Evolutionary conservation across 2,329 filamentous ascomycete genomes (phyloP).

Genomic region (Ophiostoma fasciatum): DNA sequence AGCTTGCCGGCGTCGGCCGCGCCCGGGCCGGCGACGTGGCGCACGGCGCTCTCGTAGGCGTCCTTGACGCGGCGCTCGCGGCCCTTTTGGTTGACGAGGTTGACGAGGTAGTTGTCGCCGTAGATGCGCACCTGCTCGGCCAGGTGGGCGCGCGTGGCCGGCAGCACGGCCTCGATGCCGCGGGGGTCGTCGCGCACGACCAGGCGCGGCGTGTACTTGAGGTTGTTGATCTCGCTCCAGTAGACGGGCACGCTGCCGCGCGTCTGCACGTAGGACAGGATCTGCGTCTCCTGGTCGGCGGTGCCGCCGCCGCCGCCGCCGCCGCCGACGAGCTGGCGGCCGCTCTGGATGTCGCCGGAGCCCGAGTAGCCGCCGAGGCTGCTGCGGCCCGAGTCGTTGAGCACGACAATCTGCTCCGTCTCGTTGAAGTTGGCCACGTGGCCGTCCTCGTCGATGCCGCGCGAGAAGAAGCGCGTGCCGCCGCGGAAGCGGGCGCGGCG

Average conservation of each 20-base stretch:
- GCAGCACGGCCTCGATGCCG: conserved; percentile 62
- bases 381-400: conserved; percentile 63
- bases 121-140: conserved; percentile 86
- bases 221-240: conserved; percentile 90
- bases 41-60: conserved; percentile 83
- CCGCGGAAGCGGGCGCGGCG: conserved; percentile 76
- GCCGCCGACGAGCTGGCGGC: conserved; percentile 39
- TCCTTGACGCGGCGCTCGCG: conserved; percentile 80
- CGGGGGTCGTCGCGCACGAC: conserved; percentile 78
- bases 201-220: conserved; percentile 82
- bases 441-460: conserved; percentile 83
- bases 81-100: conserved; percentile 92
- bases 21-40: conserved; percentile 57
- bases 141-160: conserved; percentile 76
- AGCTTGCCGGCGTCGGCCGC: conserved; percentile 31
- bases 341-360: conserved; percentile 60
- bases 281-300: conserved; percentile 55
- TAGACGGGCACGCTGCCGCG: conserved; percentile 90
- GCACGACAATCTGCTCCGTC: conserved; percentile 80
- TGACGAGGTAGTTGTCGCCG: conserved; percentile 93
- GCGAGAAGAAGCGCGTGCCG: conserved; percentile 88
- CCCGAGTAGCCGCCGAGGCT: conserved; percentile 70
- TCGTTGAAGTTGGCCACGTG: conserved; percentile 99
- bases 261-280: conserved; percentile 91
- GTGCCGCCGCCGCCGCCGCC: conserved; percentile 23